A percentile compares a stretch with the other conserved stretches of the same genome.
Evolutionary conservation across 805 yeast genomes (phyloP).

Genomic region (Starmerella tilneyi): DNA sequence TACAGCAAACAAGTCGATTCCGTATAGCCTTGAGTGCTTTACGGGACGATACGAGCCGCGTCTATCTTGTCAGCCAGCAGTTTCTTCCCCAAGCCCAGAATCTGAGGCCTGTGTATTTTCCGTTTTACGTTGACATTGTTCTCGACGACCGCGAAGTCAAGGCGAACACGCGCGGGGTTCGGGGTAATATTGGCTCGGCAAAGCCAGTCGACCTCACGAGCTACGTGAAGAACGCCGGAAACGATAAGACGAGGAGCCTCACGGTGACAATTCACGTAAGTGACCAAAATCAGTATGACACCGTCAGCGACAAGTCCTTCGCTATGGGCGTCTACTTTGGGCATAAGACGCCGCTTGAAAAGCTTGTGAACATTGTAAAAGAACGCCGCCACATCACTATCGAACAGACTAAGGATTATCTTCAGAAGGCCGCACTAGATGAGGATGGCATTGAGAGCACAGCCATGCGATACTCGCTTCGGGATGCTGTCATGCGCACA

Average conservation of each 20-base stretch:
- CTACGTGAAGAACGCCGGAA: slow-evolving; percentile 28
- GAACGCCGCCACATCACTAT: slow-evolving; percentile 44
- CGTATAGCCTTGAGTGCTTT: slow-evolving; percentile 38
- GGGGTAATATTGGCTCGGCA: slow-evolving; percentile 66
- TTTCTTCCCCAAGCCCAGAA: slow-evolving; percentile 15
- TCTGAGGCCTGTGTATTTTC: slow-evolving; percentile 44
- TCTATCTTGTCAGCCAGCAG: slow-evolving; percentile 45
- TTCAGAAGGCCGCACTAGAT: slow-evolving; percentile 35
- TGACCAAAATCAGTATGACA: slow-evolving; percentile 40
- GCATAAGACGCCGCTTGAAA: slow-evolving; percentile 37
- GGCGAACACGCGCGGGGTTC: slow-evolving; percentile 60
- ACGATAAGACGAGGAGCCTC: background rate
- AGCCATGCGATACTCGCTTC: slow-evolving; percentile 53
- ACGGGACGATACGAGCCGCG: slow-evolving; percentile 32
- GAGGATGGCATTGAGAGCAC: slow-evolving; percentile 62
- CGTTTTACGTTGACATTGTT: slow-evolving; percentile 57
- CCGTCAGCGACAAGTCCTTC: slow-evolving; percentile 32
- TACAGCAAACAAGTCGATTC: slow-evolving; percentile 29
- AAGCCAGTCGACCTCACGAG: slow-evolving; percentile 71
- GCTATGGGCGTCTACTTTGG: slow-evolving; percentile 52
- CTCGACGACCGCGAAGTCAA: slow-evolving; percentile 45
- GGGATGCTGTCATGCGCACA: slow-evolving; percentile 68
- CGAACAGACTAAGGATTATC: slow-evolving; percentile 41
- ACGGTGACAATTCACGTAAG: slow-evolving; percentile 31
- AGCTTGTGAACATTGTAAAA: slow-evolving; percentile 36